These are phyloP conservation scores for Dalbergia cochinchinensis DNA, from an alignment of 306 rosid genomes.

Conservation along the genomic window DNA sequence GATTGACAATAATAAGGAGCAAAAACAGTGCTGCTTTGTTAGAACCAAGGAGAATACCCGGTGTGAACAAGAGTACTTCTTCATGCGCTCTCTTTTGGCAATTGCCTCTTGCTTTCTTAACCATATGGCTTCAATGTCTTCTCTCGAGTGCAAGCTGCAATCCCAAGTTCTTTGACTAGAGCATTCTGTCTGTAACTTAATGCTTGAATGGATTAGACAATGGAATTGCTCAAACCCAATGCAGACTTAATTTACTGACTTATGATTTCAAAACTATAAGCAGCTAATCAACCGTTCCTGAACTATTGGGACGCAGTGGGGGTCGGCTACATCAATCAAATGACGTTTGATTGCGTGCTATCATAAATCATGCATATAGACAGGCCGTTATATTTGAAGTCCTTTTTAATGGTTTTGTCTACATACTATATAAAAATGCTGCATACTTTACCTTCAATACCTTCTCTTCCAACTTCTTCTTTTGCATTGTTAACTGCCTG, in stretches of 20 bases:
- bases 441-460: conserved; percentile 52
- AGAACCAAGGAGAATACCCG: conserved; percentile 55
- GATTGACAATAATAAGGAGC: no score
- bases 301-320: no score
- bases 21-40: background rate
- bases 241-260: background rate
- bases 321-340: no score
- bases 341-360: no score
- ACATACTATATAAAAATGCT: background rate
- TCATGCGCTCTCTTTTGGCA: conserved; percentile 80
- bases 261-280: conserved; percentile 18
- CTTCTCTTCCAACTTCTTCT: conserved; percentile 55
- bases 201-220: conserved; percentile 37
- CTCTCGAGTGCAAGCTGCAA: conserved; percentile 62
- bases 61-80: conserved; percentile 81
- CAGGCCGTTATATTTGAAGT: no score
- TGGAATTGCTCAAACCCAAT: conserved; percentile 22
- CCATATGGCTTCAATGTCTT: conserved; percentile 66
- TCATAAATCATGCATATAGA: no score
- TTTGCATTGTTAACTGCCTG: conserved; percentile 48
- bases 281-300: background rate
- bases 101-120: conserved; percentile 73
- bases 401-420: no score
- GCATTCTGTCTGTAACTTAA: conserved; percentile 61
- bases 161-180: conserved; percentile 68